Percentiles rank a stretch among this genome's conserved stretches.
These are phyloP conservation scores for Sorghum bicolor DNA, from an alignment of 176 grass and related monocot genomes.

Conservation along the genomic window DNA sequence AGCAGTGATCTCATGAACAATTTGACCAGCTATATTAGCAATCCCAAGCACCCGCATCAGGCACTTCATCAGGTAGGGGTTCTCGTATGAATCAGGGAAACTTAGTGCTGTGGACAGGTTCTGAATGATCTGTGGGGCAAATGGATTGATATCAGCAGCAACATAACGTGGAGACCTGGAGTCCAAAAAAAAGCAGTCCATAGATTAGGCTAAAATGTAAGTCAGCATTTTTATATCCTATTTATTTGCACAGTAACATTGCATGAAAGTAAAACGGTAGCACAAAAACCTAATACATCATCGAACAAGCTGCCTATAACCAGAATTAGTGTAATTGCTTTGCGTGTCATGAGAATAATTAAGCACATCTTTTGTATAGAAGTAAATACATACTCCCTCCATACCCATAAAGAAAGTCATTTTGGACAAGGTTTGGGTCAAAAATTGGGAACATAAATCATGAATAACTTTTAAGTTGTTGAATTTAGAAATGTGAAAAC, in stretches of 20 bases:
- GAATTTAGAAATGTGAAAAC: too few relatives aligned
- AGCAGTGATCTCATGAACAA: constrained; percentile 50
- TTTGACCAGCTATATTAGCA: constrained; percentile 54
- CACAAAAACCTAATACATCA: neutral
- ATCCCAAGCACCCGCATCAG: constrained; percentile 86
- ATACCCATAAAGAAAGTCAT: too few relatives aligned
- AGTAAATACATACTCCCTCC: neutral
- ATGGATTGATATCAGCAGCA: constrained; percentile 71
- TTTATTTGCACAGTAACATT: neutral
- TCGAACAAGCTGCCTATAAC: neutral
- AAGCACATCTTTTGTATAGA: neutral
- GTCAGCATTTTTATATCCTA: neutral
- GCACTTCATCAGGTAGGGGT: constrained; percentile 94
- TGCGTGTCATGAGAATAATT: neutral
- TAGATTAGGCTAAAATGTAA: neutral
- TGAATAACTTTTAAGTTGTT: too few relatives aligned
- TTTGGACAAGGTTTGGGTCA: too few relatives aligned
- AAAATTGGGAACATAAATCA: too few relatives aligned
- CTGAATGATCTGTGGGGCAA: constrained; percentile 70
- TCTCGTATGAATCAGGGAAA: constrained; percentile 83
- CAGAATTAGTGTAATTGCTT: neutral
- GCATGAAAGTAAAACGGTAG: neutral
- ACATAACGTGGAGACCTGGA: constrained; percentile 50
- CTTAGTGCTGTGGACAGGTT: constrained; percentile 67
- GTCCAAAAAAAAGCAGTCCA: neutral